Evolutionary conservation across 2,329 filamentous ascomycete genomes (phyloP).

Genomic region (Aspergillus aculeatus): DNA sequence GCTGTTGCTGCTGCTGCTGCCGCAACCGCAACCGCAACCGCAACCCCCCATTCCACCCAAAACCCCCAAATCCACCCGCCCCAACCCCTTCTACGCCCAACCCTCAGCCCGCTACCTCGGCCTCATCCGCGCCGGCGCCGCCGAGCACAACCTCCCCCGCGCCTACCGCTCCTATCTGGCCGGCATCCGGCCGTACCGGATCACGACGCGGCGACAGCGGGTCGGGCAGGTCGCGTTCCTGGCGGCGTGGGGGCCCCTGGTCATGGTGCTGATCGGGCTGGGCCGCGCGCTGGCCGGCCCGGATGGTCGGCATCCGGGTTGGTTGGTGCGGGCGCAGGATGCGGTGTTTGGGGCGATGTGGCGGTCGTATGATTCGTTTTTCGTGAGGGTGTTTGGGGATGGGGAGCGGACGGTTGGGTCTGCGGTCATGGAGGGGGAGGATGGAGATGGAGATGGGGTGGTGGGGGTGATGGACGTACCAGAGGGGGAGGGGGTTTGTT

Average conservation of each 20-base stretch:
- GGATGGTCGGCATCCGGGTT: slow-evolving; percentile 65
- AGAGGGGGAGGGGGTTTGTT: not conserved
- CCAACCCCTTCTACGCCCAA: slow-evolving; percentile 72
- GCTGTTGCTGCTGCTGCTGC: too few species aligned
- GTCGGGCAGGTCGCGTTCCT: slow-evolving; percentile 66
- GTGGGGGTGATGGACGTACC: too few species aligned
- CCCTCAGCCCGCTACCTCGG: slow-evolving; percentile 80
- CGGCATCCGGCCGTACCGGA: slow-evolving; percentile 66
- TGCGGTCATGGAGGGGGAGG: not conserved
- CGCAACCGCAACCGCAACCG: slow-evolving; percentile 1
- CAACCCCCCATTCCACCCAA: not conserved
- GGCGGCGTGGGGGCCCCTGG: slow-evolving; percentile 56
- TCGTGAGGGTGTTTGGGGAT: slow-evolving; percentile 74
- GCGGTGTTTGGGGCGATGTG: slow-evolving; percentile 60
- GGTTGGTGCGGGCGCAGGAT: slow-evolving; percentile 58
- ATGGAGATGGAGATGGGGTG: too few species aligned
- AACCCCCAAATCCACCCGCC: slow-evolving; percentile 43
- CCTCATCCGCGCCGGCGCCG: slow-evolving; percentile 73
- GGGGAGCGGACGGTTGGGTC: slow-evolving; percentile 65
- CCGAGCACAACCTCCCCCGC: slow-evolving; percentile 73
- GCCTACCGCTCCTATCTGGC: slow-evolving; percentile 75
- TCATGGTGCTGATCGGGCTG: slow-evolving; percentile 55
- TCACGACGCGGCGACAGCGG: slow-evolving; percentile 65
- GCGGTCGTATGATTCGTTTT: slow-evolving; percentile 63
- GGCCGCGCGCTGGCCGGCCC: slow-evolving; percentile 56